A percentile compares a stretch with the other conserved stretches of the same genome.
These are phyloP conservation scores for Trichoderma harzianum DNA, from an alignment of 2,329 filamentous ascomycete species.

Conservation along the genomic window DNA sequence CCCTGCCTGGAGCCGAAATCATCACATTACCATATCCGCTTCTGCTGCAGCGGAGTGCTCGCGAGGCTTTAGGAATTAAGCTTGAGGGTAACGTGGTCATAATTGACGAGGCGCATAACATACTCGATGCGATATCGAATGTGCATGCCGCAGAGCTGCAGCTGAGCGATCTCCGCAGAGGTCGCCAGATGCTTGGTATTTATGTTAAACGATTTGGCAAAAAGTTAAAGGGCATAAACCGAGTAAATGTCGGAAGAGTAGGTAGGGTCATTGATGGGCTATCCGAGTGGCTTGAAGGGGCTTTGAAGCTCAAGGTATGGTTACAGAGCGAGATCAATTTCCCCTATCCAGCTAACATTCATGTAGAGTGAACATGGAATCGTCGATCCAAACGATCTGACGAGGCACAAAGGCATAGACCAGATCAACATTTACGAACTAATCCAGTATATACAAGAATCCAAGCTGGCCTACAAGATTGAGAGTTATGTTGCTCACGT, in stretches of 20 bases:
- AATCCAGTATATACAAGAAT: constrained; percentile 82
- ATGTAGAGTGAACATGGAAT: constrained; percentile 55
- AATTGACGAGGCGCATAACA: constrained; percentile 94
- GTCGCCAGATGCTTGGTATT: constrained; percentile 69
- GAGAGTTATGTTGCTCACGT: constrained; percentile 76
- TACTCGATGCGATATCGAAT: constrained; percentile 89
- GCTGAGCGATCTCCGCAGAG: constrained; percentile 67
- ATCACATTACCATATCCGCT: constrained; percentile 90
- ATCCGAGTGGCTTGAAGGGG: constrained; percentile 61
- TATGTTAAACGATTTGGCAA: constrained; percentile 89
- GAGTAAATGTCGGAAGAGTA: constrained; percentile 85
- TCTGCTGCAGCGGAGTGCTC: constrained; percentile 78
- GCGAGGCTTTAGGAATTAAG: constrained; percentile 83
- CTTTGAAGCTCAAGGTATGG: constrained; percentile 45
- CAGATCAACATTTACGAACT: constrained; percentile 94
- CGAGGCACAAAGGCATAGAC: constrained; percentile 82
- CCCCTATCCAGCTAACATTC: background rate
- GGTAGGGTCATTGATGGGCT: constrained; percentile 80
- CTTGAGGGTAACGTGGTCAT: constrained; percentile 88
- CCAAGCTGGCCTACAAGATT: constrained; percentile 89
- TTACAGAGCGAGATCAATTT: too few relatives aligned
- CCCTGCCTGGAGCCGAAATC: constrained; percentile 81
- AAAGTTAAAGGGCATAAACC: constrained; percentile 83
- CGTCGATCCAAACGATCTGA: constrained; percentile 67
- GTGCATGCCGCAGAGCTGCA: constrained; percentile 80